phyloP scores from a whole-genome alignment of 1,139 yeast species.

The Candida freyschussii region DNA sequence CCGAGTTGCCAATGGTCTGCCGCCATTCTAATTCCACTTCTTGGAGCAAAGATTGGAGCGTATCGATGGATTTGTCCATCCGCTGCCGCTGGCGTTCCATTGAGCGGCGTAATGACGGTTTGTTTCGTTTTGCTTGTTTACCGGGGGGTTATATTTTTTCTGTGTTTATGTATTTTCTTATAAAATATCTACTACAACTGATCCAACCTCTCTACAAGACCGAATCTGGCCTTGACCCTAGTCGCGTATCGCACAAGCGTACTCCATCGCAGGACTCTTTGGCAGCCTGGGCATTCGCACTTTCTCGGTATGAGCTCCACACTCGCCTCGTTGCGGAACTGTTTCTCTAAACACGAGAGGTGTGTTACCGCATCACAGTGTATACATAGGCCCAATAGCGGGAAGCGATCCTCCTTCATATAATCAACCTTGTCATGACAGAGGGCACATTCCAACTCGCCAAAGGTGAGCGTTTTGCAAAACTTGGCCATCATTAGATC shows the following conservation, averaged over 20 bases:
- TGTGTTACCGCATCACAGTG: slow-evolving; percentile 39
- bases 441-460: slow-evolving; percentile 27
- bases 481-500: slow-evolving; percentile 18
- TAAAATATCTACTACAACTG: too few species aligned
- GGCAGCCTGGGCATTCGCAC: slow-evolving; percentile 36
- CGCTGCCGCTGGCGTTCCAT: background rate
- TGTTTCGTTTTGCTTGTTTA: background rate
- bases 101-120: background rate
- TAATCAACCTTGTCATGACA: slow-evolving; percentile 34
- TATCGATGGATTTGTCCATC: slow-evolving; percentile 24
- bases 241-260: slow-evolving; percentile 36
- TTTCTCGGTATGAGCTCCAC: background rate
- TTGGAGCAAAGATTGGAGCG: slow-evolving; percentile 21
- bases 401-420: slow-evolving; percentile 27
- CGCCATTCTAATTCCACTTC: slow-evolving; percentile 34
- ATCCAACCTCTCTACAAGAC: slow-evolving; percentile 13
- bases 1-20: slow-evolving; percentile 36
- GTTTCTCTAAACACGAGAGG: slow-evolving; percentile 38
- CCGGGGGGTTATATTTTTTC: too few species aligned
- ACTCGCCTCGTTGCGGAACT: slow-evolving; percentile 18
- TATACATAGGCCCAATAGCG: slow-evolving; percentile 36
- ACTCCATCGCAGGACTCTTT: slow-evolving; percentile 37
- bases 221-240: slow-evolving; percentile 25
- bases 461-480: slow-evolving; percentile 25
- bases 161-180: too few species aligned